Conservation (phyloP, 768 basidiomycete genomes). For the Podaxis mareebaensis region DNA sequence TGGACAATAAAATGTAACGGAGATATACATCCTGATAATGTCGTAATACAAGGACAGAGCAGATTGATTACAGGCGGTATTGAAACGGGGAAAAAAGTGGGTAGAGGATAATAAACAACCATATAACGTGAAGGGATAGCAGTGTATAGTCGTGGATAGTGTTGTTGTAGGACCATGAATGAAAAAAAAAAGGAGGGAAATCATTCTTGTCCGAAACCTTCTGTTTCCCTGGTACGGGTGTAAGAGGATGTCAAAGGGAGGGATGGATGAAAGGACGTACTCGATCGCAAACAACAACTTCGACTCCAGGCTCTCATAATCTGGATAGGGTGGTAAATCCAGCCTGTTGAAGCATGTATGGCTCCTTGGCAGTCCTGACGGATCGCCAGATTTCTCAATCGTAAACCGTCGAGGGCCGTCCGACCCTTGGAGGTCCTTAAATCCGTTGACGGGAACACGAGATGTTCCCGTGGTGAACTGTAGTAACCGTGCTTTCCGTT, state of each 20-base stretch:
- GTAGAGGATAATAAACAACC: background rate
- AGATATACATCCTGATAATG: background rate
- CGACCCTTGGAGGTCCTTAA: constrained; percentile 92
- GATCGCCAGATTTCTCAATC: constrained; percentile 93
- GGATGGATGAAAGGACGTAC: constrained; percentile 39
- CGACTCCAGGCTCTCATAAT: constrained; percentile 83
- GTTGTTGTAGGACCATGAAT: background rate
- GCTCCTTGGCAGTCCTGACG: constrained; percentile 81
- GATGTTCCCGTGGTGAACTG: constrained; percentile 90
- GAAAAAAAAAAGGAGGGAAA: constrained; percentile 5
- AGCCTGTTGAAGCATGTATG: constrained; percentile 94
- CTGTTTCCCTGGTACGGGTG: constrained; percentile 57
- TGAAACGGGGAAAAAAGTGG: background rate
- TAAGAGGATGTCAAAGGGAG: constrained; percentile 2
- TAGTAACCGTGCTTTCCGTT: constrained; percentile 81
- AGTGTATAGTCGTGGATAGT: background rate
- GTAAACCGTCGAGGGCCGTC: constrained; percentile 93
- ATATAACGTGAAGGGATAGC: background rate
- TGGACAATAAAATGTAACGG: background rate
- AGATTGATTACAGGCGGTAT: background rate
- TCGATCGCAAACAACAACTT: constrained; percentile 86
- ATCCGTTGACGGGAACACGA: constrained; percentile 88
- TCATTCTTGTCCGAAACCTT: constrained; percentile 73
- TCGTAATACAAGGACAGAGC: background rate
- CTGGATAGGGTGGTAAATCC: constrained; percentile 88